These are phyloP conservation scores for Kregervanrija pseudodelftensis DNA, from an alignment of 805 yeast species.

Conservation along the genomic window DNA sequence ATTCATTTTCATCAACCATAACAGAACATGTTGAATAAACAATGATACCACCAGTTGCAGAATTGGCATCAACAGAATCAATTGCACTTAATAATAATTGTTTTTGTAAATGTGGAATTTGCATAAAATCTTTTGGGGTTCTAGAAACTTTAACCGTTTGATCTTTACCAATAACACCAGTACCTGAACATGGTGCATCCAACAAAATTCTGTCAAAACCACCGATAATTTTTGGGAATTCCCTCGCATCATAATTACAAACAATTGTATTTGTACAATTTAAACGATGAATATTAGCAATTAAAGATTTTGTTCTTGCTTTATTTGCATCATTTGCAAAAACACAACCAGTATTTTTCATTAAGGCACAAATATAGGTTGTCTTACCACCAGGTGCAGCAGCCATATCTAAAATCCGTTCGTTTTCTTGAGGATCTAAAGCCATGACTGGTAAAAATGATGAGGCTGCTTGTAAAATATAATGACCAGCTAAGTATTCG, in stretches of 20 bases:
- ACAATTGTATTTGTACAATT: constrained; percentile 97
- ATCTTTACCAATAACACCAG: constrained; percentile 98
- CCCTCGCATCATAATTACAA: constrained; percentile 96
- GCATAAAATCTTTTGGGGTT: constrained; percentile 93
- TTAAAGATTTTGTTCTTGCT: constrained; percentile 90
- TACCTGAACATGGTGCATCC: constrained; percentile 99
- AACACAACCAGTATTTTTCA: constrained; percentile 97
- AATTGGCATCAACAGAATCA: constrained; percentile 92
- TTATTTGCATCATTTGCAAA: constrained; percentile 97
- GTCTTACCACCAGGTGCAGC: constrained; percentile 99
- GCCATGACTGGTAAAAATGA: constrained; percentile 98
- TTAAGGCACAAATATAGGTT: constrained; percentile 87
- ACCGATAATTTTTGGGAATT: constrained; percentile 96
- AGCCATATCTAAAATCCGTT: constrained; percentile 96
- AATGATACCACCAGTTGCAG: constrained; percentile 85
- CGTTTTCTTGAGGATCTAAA: constrained; percentile 92
- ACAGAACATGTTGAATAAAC: constrained; percentile 98
- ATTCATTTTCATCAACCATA: constrained; percentile 96
- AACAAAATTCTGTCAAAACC: constrained; percentile 92
- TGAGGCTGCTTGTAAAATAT: constrained; percentile 96
- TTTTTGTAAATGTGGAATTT: constrained; percentile 93
- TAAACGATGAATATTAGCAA: constrained; percentile 94
- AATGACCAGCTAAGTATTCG: constrained; percentile 96
- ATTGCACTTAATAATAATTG: constrained; percentile 90
- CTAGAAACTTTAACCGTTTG: constrained; percentile 88